These are phyloP conservation scores for Hibiscus syriacus DNA, from an alignment of 345 rosid genomes.

Conservation along the genomic window DNA sequence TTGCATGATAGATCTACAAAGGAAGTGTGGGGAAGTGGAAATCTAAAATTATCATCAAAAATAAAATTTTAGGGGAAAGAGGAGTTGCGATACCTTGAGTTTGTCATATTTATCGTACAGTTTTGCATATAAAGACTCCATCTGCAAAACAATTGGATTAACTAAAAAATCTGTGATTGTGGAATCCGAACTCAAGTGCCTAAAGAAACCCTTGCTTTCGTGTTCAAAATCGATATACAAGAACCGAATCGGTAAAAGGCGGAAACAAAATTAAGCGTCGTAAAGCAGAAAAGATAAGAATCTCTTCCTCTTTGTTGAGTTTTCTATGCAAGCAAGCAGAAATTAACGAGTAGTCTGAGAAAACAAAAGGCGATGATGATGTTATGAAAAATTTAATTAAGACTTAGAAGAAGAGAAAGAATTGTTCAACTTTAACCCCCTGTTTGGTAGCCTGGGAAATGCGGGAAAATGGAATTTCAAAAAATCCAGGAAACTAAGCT, in stretches of 20 bases:
- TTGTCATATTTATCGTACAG: constrained; percentile 58
- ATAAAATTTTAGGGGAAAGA: neutral
- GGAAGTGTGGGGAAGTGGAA: neutral
- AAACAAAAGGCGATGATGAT: neutral
- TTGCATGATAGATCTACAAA: neutral
- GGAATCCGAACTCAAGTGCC: neutral
- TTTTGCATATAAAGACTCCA: constrained; percentile 71
- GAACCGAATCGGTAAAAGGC: neutral
- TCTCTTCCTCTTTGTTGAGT: neutral
- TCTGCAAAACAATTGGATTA: constrained; percentile 22
- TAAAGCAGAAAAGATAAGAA: neutral
- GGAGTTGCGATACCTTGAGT: constrained; percentile 38
- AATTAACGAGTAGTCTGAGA: neutral
- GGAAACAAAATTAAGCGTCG: neutral
- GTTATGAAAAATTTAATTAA: neutral
- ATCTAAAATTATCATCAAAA: neutral
- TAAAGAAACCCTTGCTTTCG: constrained; percentile 4
- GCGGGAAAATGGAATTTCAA: constrained; percentile 7
- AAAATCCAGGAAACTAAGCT: constrained; percentile 1
- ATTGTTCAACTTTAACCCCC: neutral
- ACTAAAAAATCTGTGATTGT: neutral
- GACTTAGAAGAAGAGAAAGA: neutral
- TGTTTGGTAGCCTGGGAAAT: constrained; percentile 8
- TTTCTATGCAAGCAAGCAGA: neutral
- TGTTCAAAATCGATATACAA: neutral